Evolutionary conservation across 305 asterid species (phyloP).

Genomic region (Fraxinus velutina): DNA sequence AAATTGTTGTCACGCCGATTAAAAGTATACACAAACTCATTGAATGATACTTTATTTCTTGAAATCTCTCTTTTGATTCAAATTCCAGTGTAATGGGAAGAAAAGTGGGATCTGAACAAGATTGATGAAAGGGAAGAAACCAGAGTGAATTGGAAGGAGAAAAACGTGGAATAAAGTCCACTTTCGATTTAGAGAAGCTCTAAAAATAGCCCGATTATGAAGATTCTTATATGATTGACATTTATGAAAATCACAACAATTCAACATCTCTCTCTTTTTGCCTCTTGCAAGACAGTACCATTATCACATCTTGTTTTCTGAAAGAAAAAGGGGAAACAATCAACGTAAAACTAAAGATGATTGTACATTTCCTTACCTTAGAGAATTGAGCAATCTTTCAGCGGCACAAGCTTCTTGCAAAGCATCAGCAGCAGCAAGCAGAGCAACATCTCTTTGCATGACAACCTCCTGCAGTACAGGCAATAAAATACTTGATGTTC

Average conservation of each 20-base stretch:
- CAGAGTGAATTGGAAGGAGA: background rate
- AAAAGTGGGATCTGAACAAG: background rate
- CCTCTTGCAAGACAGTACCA: background rate
- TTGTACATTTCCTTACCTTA: slow-evolving; percentile 40
- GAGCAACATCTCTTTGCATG: slow-evolving; percentile 55
- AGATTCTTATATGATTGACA: background rate
- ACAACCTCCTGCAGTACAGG: slow-evolving; percentile 48
- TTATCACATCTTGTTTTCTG: background rate
- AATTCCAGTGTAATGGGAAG: background rate
- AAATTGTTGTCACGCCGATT: background rate
- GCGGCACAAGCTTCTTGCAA: slow-evolving; percentile 78
- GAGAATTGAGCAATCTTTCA: slow-evolving; percentile 69
- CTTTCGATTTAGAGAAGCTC: background rate
- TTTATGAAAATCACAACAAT: background rate
- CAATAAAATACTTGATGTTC: background rate
- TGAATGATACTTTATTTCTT: background rate
- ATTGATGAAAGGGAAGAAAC: background rate
- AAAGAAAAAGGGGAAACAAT: no score
- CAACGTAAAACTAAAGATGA: no score
- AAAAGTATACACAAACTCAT: background rate
- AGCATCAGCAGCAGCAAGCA: slow-evolving; percentile 66
- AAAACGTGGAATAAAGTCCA: background rate
- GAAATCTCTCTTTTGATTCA: background rate
- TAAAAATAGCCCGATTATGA: background rate
- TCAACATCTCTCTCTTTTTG: background rate